Conservation (phyloP, 768 basidiomycete genomes). For the Russula abietina region DNA sequence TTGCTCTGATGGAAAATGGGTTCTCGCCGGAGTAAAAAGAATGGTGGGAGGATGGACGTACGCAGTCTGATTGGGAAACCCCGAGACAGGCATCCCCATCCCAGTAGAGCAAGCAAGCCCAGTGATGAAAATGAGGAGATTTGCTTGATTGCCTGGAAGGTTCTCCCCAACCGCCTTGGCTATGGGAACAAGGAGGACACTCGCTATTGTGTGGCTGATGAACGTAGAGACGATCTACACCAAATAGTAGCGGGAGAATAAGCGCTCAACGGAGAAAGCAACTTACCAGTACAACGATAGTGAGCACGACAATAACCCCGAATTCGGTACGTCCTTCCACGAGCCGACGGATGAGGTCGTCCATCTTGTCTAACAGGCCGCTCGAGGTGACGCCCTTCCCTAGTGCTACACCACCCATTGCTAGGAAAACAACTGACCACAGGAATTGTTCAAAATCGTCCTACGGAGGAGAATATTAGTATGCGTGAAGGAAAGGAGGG, state of each 20-base stretch:
- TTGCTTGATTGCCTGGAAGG: slow-evolving; percentile 59
- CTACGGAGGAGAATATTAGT: slow-evolving; percentile 35
- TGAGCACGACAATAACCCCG: slow-evolving; percentile 60
- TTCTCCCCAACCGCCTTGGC: slow-evolving; percentile 84
- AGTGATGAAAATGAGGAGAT: slow-evolving; percentile 89
- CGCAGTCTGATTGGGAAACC: slow-evolving; percentile 99
- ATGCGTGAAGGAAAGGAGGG: background rate
- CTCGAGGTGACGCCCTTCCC: slow-evolving; percentile 90
- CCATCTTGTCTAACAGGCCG: slow-evolving; percentile 78
- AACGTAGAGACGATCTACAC: slow-evolving; percentile 82
- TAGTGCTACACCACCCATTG: slow-evolving; percentile 96
- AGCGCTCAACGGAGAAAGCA: background rate
- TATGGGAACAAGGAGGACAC: slow-evolving; percentile 94
- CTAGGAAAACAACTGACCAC: slow-evolving; percentile 93
- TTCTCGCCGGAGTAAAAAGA: background rate
- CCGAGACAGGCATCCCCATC: slow-evolving; percentile 98
- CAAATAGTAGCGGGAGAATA: background rate
- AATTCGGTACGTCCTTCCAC: slow-evolving; percentile 62
- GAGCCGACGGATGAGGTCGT: slow-evolving; percentile 49
- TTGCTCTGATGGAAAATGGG: slow-evolving; percentile 47
- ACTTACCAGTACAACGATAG: slow-evolving; percentile 30
- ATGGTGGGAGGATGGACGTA: slow-evolving; percentile 38
- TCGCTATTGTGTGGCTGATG: slow-evolving; percentile 97
- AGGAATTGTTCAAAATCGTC: slow-evolving; percentile 93
- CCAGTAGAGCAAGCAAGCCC: slow-evolving; percentile 89